phyloP scores from a whole-genome alignment of 495 filamentous ascomycete species.

The Aspergillus ellipticus region DNA sequence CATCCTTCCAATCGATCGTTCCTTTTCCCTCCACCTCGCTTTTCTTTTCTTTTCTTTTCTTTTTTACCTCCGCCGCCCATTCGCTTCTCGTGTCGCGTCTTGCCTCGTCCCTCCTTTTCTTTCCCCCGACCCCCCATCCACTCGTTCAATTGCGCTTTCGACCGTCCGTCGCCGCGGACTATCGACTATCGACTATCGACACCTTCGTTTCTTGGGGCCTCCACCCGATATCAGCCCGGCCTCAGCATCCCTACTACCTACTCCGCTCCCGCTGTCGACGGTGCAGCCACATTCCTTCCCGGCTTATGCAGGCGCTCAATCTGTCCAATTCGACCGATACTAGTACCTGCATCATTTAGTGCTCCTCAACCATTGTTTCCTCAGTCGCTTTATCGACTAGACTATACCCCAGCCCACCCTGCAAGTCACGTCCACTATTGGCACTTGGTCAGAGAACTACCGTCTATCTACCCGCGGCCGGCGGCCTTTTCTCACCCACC shows the following conservation, averaged over 20 bases:
- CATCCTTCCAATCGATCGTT: conserved; percentile 12
- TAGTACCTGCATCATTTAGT: conserved; percentile 3
- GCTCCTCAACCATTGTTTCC: not conserved
- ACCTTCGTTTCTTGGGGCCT: conserved; percentile 5
- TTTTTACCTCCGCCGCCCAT: conserved; percentile 3
- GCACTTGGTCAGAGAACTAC: conserved; percentile 4
- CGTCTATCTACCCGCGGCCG: not conserved
- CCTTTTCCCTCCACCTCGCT: conserved; percentile 2
- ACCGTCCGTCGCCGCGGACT: too few relatives aligned
- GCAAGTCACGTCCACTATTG: conserved; percentile 16
- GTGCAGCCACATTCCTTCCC: conserved; percentile 23
- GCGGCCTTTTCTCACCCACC: not conserved
- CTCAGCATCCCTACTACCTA: conserved; percentile 7
- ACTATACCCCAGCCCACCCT: conserved; percentile 7
- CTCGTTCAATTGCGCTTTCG: conserved; percentile 1
- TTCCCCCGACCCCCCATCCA: conserved; percentile 7
- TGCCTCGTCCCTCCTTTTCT: conserved; percentile 7
- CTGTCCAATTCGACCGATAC: conserved; percentile 12
- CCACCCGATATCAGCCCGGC: conserved; percentile 7
- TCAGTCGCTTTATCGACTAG: conserved; percentile 7
- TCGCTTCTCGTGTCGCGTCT: conserved; percentile 8
- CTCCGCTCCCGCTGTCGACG: conserved; percentile 11
- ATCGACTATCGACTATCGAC: not conserved
- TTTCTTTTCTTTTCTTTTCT: conserved; percentile 12
- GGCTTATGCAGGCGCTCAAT: conserved; percentile 12